phyloP scores from a whole-genome alignment of 176 grass and related monocot genomes.

The Hordeum marinum region DNA sequence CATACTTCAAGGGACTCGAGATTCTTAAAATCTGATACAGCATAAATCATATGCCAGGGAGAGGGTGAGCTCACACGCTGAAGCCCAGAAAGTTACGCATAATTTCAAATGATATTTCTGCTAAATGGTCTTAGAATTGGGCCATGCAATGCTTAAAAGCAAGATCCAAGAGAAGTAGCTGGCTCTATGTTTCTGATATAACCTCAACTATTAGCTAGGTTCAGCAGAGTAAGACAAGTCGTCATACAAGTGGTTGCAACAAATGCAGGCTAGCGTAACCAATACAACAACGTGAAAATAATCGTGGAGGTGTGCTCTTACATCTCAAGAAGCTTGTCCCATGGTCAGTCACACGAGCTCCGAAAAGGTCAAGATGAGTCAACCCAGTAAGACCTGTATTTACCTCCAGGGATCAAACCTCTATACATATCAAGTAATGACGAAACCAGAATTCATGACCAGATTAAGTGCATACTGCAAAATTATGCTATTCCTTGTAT shows the following conservation, averaged over 20 bases:
- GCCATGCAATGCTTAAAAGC: too few species aligned
- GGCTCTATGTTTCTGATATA: background rate
- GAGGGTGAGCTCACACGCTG: background rate
- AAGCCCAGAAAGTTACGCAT: background rate
- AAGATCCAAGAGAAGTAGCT: too few species aligned
- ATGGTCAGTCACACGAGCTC: conserved; percentile 75
- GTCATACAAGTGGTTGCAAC: background rate
- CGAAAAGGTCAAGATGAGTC: conserved; percentile 93
- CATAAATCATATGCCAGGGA: conserved; percentile 12
- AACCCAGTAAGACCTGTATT: conserved; percentile 83
- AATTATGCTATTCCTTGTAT: background rate
- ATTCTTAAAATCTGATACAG: conserved; percentile 76
- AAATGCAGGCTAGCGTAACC: background rate
- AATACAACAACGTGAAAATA: background rate
- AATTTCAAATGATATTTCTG: background rate
- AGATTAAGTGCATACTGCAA: background rate
- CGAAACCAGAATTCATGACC: background rate
- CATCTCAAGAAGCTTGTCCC: conserved; percentile 83
- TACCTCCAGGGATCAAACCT: conserved; percentile 10
- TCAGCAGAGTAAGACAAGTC: background rate
- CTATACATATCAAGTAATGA: background rate
- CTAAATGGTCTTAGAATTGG: too few species aligned
- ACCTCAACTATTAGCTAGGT: background rate
- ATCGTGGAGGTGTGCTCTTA: conserved; percentile 39
- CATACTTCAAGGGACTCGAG: conserved; percentile 81